Base-by-base conservation (phyloP, 2,329 filamentous ascomycete species). In the Ceratocystis cacaofunesta region DNA sequence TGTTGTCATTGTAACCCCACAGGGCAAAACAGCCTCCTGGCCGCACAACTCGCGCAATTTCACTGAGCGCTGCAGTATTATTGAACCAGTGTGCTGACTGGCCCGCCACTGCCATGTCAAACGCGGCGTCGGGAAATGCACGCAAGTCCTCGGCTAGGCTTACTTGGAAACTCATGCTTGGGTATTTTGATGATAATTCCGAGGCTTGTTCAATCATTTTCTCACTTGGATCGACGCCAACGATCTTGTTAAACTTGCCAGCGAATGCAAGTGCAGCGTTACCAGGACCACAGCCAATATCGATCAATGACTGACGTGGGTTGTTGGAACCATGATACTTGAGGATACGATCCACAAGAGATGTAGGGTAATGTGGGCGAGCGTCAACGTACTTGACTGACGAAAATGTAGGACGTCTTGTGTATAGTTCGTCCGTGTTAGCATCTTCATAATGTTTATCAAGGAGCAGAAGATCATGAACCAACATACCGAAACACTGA, bases 61-160 rank as follows among this genome's bases (percentile, higher is more conserved):
- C 79, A 0, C 77, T 77, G 80, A 82, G 87, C 2, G 80, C 77
- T 48, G 74, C 76, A 6, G 68, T 50, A 70, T 82, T 83, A 71
- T 86, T 78, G 72, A 88, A 88, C 85, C 85, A 88, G 71, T 88
- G 85, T 50, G 84, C 83, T 6, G 84, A 79, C 70, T 87, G 84
- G 6, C 76, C 79, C 3, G 78, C 74, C 17, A 79, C 76, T 4
- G 74, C 75, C 69, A 79, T 73, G 71, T 87, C 84, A 1, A 86
- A 72, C 3, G 75, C 78, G 4, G 71, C 74, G 66, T 80, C 78
- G 0, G 71, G 63, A 1, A 86, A 66, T 68, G 81, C 83, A 0
- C 73, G 73, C 2, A 85, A 72, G 64, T 81, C 75, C 70, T 88
- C 84, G 0, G 82, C 82, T 1, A 74, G 72, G 5, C 78, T 79